These are phyloP conservation scores for Rosa chinensis DNA, from an alignment of 306 rosid genomes.

Conservation along the genomic window DNA sequence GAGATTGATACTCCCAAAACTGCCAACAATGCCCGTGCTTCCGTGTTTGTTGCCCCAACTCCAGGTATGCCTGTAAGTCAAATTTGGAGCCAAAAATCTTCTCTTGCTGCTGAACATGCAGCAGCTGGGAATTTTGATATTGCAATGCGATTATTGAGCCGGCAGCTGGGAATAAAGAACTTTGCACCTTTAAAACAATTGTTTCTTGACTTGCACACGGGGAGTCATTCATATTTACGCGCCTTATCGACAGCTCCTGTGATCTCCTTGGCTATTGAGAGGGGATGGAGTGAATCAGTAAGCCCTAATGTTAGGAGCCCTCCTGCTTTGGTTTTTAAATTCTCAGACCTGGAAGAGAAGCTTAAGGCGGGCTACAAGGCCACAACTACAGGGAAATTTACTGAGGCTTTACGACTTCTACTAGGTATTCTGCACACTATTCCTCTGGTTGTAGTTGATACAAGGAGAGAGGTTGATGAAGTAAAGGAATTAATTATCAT, in stretches of 20 bases:
- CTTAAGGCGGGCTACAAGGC: constrained; percentile 80
- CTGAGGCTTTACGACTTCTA: constrained; percentile 60
- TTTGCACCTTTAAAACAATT: constrained; percentile 62
- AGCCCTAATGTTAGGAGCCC: constrained; percentile 78
- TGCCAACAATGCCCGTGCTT: constrained; percentile 42
- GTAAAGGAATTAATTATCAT: constrained; percentile 76
- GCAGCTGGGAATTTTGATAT: constrained; percentile 87
- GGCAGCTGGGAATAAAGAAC: constrained; percentile 75
- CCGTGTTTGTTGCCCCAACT: constrained; percentile 72
- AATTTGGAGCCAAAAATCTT: constrained; percentile 78
- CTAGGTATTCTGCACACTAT: constrained; percentile 65
- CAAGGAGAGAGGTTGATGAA: constrained; percentile 92
- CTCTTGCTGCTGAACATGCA: constrained; percentile 94
- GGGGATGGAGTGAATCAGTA: constrained; percentile 82
- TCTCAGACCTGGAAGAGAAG: constrained; percentile 76
- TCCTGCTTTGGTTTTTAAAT: constrained; percentile 64
- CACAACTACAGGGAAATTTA: constrained; percentile 75
- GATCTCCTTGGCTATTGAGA: constrained; percentile 65
- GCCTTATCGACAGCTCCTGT: constrained; percentile 76
- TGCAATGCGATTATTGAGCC: constrained; percentile 71
- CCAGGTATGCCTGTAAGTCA: constrained; percentile 83
- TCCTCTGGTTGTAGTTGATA: constrained; percentile 74
- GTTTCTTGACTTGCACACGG: constrained; percentile 65
- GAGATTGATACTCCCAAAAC: constrained; percentile 68
- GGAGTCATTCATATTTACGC: constrained; percentile 66